Evolutionary conservation across 306 rosid genomes (phyloP), one percentile per base, ranked within the genome.

Genomic region (Vicia sativa): DNA sequence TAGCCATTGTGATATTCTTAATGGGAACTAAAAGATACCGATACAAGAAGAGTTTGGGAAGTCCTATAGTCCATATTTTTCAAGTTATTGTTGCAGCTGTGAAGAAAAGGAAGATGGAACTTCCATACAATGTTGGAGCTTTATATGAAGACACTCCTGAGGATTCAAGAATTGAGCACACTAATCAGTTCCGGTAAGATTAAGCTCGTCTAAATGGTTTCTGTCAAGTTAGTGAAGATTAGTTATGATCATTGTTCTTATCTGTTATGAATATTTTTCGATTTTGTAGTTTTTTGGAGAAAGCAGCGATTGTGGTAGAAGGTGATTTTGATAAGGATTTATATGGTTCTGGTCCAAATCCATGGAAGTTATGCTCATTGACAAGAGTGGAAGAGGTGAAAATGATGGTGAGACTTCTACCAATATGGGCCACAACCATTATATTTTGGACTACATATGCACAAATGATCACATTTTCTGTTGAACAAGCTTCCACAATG

Each of bases 401-500:
- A 78, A 92, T 90, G 98, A 76, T 92, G 88, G 77, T 68, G 48
- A 87, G 87, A 37, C 78, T 92, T 23, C 76, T 90, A n/a, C 98
- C 98, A 16, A 76, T 90, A 76, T 92, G 96, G 98, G 96, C 93
- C 50, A 92, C 98, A 31, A 87, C 98, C 77, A 92, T 92, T 69
- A 74, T 90, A 73, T 92, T 92, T 76, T 92, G 98, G 98, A 92
- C 96, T 39, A 69, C 88, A 3, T 85, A 92, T 12, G 96, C 98
- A 11, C 98, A 92, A 68, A 75, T 92, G 96, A 83, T 92, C 63
- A 92, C 98, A 45, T 92, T 90, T 79, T 90, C 98, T 8, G 98
- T 92, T 44, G 98, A 83, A 71, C 98, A 92, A 85, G 98, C 98
- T 26, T 39, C 93, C 72, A 92, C 96, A 65, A 92, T 92, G 98